These are phyloP conservation scores for Suillus variegatus DNA, from an alignment of 768 basidiomycete species.

Conservation along the genomic window DNA sequence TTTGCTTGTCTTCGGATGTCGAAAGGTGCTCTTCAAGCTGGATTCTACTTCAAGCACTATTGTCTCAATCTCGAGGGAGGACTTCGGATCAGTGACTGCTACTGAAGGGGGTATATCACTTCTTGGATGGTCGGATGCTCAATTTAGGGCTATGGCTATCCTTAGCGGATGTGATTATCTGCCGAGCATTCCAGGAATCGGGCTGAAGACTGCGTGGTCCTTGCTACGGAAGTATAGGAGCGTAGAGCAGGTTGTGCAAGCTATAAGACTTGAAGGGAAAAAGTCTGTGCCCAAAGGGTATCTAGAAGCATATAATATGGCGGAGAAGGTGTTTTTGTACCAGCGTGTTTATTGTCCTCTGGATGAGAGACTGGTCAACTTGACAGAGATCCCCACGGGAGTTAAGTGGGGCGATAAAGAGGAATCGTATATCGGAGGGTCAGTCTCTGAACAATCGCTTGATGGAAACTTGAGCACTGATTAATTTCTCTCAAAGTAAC, in stretches of 20 bases:
- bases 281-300: conserved; percentile 79
- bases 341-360: conserved; percentile 89
- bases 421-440: conserved; percentile 79
- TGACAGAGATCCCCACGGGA: conserved; percentile 60
- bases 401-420: conserved; percentile 55
- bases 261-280: conserved; percentile 79
- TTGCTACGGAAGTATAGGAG: conserved; percentile 85
- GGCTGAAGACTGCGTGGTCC: conserved; percentile 88
- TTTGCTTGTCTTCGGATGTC: conserved; percentile 95
- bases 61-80: conserved; percentile 61
- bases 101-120: conserved; percentile 68
- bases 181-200: conserved; percentile 86
- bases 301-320: conserved; percentile 69
- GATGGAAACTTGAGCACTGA: background rate
- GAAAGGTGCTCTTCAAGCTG: conserved; percentile 90
- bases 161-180: conserved; percentile 93
- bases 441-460: conserved; percentile 19
- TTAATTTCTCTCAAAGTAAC: conserved; percentile 44
- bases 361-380: conserved; percentile 62
- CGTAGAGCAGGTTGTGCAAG: conserved; percentile 78
- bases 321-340: conserved; percentile 91
- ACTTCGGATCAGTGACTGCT: conserved; percentile 62
- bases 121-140: conserved; percentile 83
- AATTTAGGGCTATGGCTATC: conserved; percentile 94
- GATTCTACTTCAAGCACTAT: conserved; percentile 69